These are phyloP conservation scores for Termitomyces sp. DNA, from an alignment of 1,284 basidiomycete genomes.

Conservation along the genomic window DNA sequence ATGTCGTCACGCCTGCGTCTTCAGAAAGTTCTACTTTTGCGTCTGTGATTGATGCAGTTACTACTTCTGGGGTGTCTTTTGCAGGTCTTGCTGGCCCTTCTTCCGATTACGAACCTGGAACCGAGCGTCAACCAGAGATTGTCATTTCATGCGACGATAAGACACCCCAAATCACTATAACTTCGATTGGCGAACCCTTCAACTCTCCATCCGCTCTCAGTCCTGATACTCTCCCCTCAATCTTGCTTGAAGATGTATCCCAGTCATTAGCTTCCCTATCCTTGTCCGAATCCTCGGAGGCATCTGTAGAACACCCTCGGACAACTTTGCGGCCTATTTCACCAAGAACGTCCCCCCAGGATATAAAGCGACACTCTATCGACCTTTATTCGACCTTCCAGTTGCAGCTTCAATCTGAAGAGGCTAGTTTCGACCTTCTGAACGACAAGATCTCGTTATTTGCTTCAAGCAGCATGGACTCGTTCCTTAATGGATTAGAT, in stretches of 20 bases:
- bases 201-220: slow-evolving; percentile 22
- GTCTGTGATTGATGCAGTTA: slow-evolving; percentile 16
- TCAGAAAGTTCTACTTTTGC: slow-evolving; percentile 8
- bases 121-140: not conserved
- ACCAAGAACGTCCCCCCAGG: slow-evolving; percentile 20
- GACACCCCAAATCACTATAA: slow-evolving; percentile 14
- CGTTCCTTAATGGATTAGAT: slow-evolving; percentile 29
- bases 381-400: slow-evolving; percentile 57
- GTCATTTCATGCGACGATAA: not conserved
- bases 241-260: slow-evolving; percentile 25
- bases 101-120: not conserved
- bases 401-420: slow-evolving; percentile 49
- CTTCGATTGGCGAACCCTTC: slow-evolving; percentile 16
- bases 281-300: slow-evolving; percentile 21
- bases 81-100: slow-evolving; percentile 10
- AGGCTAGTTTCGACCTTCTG: slow-evolving; percentile 56
- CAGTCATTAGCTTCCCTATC: slow-evolving; percentile 21
- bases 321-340: slow-evolving; percentile 21
- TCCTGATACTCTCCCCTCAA: slow-evolving; percentile 20
- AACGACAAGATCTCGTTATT: slow-evolving; percentile 62
- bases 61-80: slow-evolving; percentile 16
- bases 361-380: slow-evolving; percentile 45
- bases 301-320: slow-evolving; percentile 19
- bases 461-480: slow-evolving; percentile 27
- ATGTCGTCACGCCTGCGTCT: slow-evolving; percentile 6